These are phyloP conservation scores for Colletotrichum graminicola DNA, from an alignment of 2,329 filamentous ascomycete species.

Conservation along the genomic window DNA sequence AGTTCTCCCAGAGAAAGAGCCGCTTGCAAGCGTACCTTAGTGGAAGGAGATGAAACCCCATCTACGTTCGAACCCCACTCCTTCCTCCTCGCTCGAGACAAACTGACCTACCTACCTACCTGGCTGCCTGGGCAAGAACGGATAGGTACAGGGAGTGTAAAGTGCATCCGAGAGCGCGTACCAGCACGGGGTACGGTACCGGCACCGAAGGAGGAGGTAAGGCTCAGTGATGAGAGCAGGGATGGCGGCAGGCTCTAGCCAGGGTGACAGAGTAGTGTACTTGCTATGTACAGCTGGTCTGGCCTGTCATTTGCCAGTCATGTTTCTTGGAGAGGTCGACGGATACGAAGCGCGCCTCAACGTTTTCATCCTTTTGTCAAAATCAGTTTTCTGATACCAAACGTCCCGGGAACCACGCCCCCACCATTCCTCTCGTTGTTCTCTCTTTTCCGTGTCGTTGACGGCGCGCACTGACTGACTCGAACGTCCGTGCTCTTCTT, in stretches of 20 bases:
- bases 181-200: background rate
- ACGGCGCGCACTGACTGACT: background rate
- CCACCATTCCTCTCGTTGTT: background rate
- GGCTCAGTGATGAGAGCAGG: slow-evolving; percentile 7
- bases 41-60: background rate
- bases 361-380: no score
- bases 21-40: slow-evolving; percentile 19
- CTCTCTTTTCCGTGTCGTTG: background rate
- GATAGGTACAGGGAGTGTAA: no score
- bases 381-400: background rate
- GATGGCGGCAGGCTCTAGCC: background rate
- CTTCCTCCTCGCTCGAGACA: background rate
- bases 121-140: background rate
- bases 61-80: background rate
- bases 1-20: slow-evolving; percentile 17
- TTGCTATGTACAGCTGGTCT: background rate
- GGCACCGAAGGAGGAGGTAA: background rate
- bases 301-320: slow-evolving; percentile 16
- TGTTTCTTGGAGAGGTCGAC: background rate
- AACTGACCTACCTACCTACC: background rate
- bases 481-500: background rate
- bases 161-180: no score
- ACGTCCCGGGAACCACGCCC: no score
- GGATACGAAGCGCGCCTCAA: no score
- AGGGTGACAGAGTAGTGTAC: slow-evolving; percentile 8